A percentile compares a stretch with the other conserved stretches of the same genome.
phyloP scores from a whole-genome alignment of 2,329 filamentous ascomycete species.

The Madurella fahalii region DNA sequence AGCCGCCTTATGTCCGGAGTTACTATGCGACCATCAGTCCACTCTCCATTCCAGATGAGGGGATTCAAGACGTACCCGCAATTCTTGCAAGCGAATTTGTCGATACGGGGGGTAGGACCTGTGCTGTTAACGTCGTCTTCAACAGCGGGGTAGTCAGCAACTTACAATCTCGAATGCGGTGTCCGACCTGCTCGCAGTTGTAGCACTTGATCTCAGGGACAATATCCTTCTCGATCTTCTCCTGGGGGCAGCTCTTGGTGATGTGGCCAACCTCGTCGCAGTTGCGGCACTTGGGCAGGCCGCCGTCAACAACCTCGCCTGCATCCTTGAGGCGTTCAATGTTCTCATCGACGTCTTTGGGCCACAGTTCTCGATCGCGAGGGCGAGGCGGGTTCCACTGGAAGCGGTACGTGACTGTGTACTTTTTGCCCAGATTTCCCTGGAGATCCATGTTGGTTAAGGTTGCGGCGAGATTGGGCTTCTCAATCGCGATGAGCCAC shows the following conservation, averaged over 20 bases:
- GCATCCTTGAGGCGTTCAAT: constrained; percentile 60
- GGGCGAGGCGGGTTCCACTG: constrained; percentile 53
- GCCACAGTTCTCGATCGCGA: constrained; percentile 58
- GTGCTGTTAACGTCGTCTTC: constrained; percentile 13
- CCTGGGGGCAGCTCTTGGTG: constrained; percentile 56
- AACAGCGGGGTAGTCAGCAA: constrained; percentile 7
- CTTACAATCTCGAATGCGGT: constrained; percentile 67
- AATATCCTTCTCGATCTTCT: constrained; percentile 44
- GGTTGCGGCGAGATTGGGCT: constrained; percentile 48
- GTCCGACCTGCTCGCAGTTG: constrained; percentile 61
- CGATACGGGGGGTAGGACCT: constrained; percentile 58
- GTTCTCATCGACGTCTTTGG: constrained; percentile 55
- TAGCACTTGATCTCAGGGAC: constrained; percentile 53
- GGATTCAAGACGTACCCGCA: constrained; percentile 46
- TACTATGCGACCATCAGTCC: constrained; percentile 29
- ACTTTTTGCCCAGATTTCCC: constrained; percentile 63
- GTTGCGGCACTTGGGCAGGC: constrained; percentile 58
- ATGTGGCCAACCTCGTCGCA: constrained; percentile 63
- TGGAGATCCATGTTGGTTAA: constrained; percentile 70
- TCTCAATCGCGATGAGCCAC: constrained; percentile 61
- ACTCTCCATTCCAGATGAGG: neutral
- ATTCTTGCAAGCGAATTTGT: constrained; percentile 65
- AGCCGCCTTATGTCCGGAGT: constrained; percentile 47
- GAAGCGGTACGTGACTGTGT: constrained; percentile 59
- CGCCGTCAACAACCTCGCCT: constrained; percentile 58